These are phyloP conservation scores for Prunus mongolica DNA, from an alignment of 306 rosid genomes.

Conservation along the genomic window DNA sequence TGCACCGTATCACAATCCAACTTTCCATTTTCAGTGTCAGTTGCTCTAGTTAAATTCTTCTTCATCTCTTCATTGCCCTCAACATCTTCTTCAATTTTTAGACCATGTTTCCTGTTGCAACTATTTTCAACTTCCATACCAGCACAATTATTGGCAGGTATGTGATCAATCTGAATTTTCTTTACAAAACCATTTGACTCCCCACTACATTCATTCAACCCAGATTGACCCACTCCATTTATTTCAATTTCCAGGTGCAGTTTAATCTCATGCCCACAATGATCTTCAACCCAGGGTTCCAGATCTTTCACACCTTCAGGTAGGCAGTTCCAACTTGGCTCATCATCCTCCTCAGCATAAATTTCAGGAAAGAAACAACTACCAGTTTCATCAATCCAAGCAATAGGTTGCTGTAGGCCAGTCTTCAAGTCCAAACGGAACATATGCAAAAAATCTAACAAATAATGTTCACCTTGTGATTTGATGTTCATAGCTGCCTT, in stretches of 20 bases:
- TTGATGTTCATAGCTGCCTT: slow-evolving; percentile 63
- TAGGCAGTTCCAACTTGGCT: slow-evolving; percentile 14
- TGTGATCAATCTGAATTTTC: slow-evolving; percentile 37
- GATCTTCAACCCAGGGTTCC: slow-evolving; percentile 32
- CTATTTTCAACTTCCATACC: slow-evolving; percentile 58
- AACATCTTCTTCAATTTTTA: slow-evolving; percentile 36
- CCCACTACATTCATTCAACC: slow-evolving; percentile 61
- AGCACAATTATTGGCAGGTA: slow-evolving; percentile 30
- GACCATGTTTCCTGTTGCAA: slow-evolving; percentile 34
- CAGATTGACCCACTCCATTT: slow-evolving; percentile 45
- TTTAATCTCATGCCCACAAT: slow-evolving; percentile 47
- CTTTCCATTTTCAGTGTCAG: slow-evolving; percentile 34
- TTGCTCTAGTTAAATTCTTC: slow-evolving; percentile 20
- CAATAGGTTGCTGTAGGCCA: slow-evolving; percentile 65
- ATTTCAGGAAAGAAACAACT: slow-evolving; percentile 84
- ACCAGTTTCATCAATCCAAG: slow-evolving; percentile 87
- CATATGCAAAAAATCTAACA: slow-evolving; percentile 87
- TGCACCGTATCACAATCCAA: slow-evolving; percentile 53
- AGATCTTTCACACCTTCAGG: slow-evolving; percentile 21
- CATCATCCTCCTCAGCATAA: slow-evolving; percentile 38
- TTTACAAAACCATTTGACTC: slow-evolving; percentile 63
- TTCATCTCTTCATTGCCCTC: slow-evolving; percentile 30
- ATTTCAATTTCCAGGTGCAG: slow-evolving; percentile 80
- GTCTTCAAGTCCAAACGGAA: slow-evolving; percentile 61
- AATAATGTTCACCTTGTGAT: slow-evolving; percentile 45